A percentile compares a stretch with the other conserved stretches of the same genome.
Evolutionary conservation across 805 yeast species (phyloP).

Genomic region (Saccharomycopsis javanensis): DNA sequence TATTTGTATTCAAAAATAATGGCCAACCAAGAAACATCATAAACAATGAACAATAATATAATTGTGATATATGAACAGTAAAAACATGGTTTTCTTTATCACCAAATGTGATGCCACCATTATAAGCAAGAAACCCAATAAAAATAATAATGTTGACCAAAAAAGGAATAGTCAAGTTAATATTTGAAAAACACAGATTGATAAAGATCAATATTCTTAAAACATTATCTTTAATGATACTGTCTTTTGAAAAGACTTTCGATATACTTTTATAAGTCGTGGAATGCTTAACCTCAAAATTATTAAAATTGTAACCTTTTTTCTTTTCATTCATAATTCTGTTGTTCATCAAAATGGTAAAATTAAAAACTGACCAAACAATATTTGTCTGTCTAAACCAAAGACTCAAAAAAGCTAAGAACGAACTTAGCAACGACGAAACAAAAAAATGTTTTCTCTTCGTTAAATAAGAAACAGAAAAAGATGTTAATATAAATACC

Average conservation of each 20-base stretch:
- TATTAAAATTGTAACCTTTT: not conserved
- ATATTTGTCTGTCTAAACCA: constrained; percentile 86
- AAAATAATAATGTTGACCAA: constrained; percentile 43
- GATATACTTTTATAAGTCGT: not conserved
- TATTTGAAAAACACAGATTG: constrained; percentile 5
- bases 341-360: constrained; percentile 45
- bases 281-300: constrained; percentile 1
- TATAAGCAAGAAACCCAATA: constrained; percentile 45
- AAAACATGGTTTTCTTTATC: constrained; percentile 79
- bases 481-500: constrained; percentile 48
- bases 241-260: not conserved
- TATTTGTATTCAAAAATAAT: constrained; percentile 46
- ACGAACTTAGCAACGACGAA: constrained; percentile 35
- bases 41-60: constrained; percentile 68
- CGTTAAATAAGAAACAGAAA: constrained; percentile 35
- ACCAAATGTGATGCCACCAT: constrained; percentile 85
- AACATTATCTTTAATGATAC: not conserved
- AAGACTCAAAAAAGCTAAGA: constrained; percentile 53
- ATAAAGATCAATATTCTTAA: constrained; percentile 16
- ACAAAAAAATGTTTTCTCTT: constrained; percentile 19
- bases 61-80: constrained; percentile 65
- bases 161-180: constrained; percentile 37
- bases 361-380: constrained; percentile 65
- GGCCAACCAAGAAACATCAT: constrained; percentile 62
- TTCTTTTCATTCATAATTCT: constrained; percentile 4